phyloP scores from a whole-genome alignment of 345 rosid genomes.

The Dovyalis caffra region DNA sequence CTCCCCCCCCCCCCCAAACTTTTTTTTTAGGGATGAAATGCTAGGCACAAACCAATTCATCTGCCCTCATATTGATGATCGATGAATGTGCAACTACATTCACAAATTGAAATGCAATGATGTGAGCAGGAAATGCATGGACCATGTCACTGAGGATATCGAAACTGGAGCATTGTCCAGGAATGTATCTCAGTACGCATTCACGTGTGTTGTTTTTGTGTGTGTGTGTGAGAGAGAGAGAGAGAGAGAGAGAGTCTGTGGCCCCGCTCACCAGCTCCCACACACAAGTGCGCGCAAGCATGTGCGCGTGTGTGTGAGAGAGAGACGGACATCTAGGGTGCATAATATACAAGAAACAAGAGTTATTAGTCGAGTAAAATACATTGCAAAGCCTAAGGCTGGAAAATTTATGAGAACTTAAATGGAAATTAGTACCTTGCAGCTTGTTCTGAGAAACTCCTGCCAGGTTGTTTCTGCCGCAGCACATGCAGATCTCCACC shows the following conservation, averaged over 20 bases:
- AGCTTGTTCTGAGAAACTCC: conserved; percentile 70
- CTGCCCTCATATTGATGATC: background rate
- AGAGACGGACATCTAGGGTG: background rate
- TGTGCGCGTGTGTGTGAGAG: background rate
- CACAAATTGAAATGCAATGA: background rate
- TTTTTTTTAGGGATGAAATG: background rate
- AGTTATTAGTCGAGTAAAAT: background rate
- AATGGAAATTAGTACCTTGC: conserved; percentile 42
- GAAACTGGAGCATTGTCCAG: background rate
- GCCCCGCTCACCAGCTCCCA: background rate
- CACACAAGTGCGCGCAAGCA: background rate
- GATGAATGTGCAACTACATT: background rate
- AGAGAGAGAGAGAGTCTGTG: background rate
- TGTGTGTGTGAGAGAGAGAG: background rate
- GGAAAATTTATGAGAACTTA: conserved; percentile 8
- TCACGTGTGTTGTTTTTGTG: background rate
- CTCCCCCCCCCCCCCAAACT: no score
- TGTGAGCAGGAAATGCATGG: background rate
- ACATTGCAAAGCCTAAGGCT: background rate
- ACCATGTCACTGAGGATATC: background rate
- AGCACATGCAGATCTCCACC: conserved; percentile 82
- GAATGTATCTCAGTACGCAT: background rate
- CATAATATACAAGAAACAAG: background rate
- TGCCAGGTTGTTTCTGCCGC: conserved; percentile 63
- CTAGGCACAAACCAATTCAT: background rate